Evolutionary conservation across 345 rosid species (phyloP).

Genomic region (Eutrema heterophyllum): DNA sequence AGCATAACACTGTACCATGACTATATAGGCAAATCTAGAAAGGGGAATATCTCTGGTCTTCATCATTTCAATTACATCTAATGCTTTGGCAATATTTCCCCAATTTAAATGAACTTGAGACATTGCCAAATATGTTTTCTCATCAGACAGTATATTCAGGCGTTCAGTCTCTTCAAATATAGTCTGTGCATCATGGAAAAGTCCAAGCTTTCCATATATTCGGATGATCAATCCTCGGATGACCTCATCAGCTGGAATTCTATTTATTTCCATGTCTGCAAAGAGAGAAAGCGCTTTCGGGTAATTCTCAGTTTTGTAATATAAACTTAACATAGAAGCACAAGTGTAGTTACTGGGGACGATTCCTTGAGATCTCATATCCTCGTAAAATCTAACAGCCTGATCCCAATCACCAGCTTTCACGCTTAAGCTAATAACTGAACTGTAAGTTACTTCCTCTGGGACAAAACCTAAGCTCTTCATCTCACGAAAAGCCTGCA

Average conservation of each 20-base stretch:
- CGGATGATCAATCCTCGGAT: constrained; percentile 83
- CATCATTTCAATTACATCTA: constrained; percentile 57
- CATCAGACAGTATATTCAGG: constrained; percentile 58
- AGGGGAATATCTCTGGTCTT: constrained; percentile 57
- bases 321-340: constrained; percentile 85
- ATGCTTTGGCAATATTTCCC: constrained; percentile 61
- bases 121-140: constrained; percentile 91
- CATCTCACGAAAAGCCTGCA: constrained; percentile 64
- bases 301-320: constrained; percentile 66
- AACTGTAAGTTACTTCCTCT: constrained; percentile 78
- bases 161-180: constrained; percentile 60
- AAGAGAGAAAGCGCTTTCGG: constrained; percentile 85
- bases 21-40: constrained; percentile 79
- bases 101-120: constrained; percentile 76
- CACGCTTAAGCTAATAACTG: constrained; percentile 52
- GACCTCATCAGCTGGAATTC: constrained; percentile 71
- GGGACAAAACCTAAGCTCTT: constrained; percentile 57
- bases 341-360: constrained; percentile 86
- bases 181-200: constrained; percentile 68
- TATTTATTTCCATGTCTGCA: constrained; percentile 66
- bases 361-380: constrained; percentile 59
- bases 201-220: constrained; percentile 87
- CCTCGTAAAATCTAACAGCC: constrained; percentile 59
- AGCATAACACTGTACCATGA: constrained; percentile 70
- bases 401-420: constrained; percentile 54